Base-by-base conservation (phyloP, 163 green algal genomes). In the Chlamydomonas reinhardtii region DNA sequence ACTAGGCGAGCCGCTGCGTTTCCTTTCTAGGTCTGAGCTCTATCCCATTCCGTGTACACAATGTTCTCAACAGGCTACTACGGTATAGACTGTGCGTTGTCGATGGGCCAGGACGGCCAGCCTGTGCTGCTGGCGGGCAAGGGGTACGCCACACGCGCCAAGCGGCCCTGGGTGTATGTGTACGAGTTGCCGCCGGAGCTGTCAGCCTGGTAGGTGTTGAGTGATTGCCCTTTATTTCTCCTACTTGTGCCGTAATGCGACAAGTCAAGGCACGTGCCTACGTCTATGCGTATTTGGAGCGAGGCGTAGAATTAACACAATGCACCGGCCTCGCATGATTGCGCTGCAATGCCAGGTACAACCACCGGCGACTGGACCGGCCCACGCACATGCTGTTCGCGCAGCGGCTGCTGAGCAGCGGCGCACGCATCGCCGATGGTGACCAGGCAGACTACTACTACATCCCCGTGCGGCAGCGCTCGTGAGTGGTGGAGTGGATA, bases 361-460 rank as follows among this genome's bases (percentile, higher is more conserved):
- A 89, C 68, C 35, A 81, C 68, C 24, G 35, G 61, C 76, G 83
- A 0, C 68, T 91, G 37, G 88, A 92, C 31, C 74, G 88, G 15
- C 73, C 88, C 9, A 76, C 73, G 32, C 84, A 90, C 78, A 65
- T 84, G 34, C 72, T 83, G 29, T 56, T 92, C 4, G 80, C 59
- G 74, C 84, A 89, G 73, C 73, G 88, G 16, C 88, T 92, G 66
- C 78, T 92, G 14, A 80, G 77, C 83, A 86, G 73, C n/a, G 86
- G 86, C 11, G 86, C 80, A 0, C 65, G 81, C 2, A 69, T 72
- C 12, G 65, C 86, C 22, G 80, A 88, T 43, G 79, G 79, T 0
- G 86, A 88, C 74, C 52, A 32, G 56, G 86, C 86, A 0, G 86
- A 90, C 74, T 88, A 68, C 15, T 90, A 72, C 73, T 83, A 73